Conservation (phyloP, 345 rosid genomes). For the Lumnitzera racemosa region DNA sequence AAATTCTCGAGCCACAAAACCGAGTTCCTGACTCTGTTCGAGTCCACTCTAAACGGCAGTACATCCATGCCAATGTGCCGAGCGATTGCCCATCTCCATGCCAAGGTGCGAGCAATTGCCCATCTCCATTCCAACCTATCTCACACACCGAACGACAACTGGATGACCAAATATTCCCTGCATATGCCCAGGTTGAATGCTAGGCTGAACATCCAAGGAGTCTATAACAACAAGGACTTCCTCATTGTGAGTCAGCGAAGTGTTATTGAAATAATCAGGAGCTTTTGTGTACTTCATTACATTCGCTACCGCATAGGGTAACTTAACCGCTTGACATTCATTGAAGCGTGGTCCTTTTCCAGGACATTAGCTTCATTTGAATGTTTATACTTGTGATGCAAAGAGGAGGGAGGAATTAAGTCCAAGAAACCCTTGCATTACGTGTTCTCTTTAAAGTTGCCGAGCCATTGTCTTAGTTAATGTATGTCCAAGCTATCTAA, state of each 20-base stretch:
- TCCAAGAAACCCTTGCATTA: slow-evolving; percentile 14
- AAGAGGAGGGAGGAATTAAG: slow-evolving; percentile 46
- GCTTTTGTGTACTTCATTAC: slow-evolving; percentile 5
- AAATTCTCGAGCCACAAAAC: no score
- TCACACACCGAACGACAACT: not conserved
- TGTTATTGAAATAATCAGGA: slow-evolving; percentile 9
- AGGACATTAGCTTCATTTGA: slow-evolving; percentile 13
- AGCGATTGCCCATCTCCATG: no score
- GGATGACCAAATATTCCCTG: slow-evolving; percentile 37
- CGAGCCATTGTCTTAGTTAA: no score
- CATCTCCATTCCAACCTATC: no score
- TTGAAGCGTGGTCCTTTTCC: not conserved
- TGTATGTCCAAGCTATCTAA: no score
- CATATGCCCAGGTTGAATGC: slow-evolving; percentile 25
- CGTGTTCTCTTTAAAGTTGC: slow-evolving; percentile 4
- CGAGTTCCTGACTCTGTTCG: no score
- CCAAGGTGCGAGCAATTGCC: no score
- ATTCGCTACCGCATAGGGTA: slow-evolving; percentile 8
- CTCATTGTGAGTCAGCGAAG: slow-evolving; percentile 8
- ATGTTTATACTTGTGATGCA: slow-evolving; percentile 26
- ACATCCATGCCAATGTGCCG: no score
- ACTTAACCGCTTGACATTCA: slow-evolving; percentile 14
- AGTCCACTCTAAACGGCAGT: no score
- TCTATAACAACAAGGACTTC: slow-evolving; percentile 13
- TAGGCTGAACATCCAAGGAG: slow-evolving; percentile 13